These are phyloP conservation scores for Echinosophora koreensis DNA, from an alignment of 306 rosid species.

Conservation along the genomic window DNA sequence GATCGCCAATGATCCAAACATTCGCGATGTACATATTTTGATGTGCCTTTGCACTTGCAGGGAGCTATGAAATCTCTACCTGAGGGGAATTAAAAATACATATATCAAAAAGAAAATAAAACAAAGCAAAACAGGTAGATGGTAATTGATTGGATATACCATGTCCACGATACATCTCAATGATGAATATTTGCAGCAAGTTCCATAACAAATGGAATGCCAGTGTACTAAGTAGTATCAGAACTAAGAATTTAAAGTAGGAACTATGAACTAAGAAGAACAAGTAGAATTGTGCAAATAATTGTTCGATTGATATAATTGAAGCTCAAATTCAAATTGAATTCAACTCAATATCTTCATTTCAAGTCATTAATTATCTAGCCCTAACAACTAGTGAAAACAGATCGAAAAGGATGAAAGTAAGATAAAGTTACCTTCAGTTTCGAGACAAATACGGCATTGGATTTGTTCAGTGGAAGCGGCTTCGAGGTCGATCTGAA, in stretches of 20 bases:
- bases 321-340: neutral
- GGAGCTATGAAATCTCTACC: constrained; percentile 91
- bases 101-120: neutral
- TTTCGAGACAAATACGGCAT: constrained; percentile 88
- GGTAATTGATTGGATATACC: neutral
- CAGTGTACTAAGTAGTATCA: neutral
- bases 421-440: constrained; percentile 60
- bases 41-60: constrained; percentile 86
- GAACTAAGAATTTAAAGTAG: neutral
- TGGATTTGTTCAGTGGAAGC: constrained; percentile 81
- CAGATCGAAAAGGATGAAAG: neutral
- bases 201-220: neutral
- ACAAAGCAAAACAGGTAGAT: neutral
- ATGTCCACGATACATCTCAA: neutral
- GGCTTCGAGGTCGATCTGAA: constrained; percentile 87
- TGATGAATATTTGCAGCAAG: constrained; percentile 2
- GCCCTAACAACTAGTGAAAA: neutral
- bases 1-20: constrained; percentile 96
- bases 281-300: neutral
- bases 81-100: neutral
- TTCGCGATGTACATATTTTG: constrained; percentile 81
- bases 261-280: neutral
- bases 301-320: constrained; percentile 12
- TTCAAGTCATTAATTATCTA: neutral
- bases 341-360: neutral